Evolutionary conservation across 495 filamentous ascomycete species (phyloP).

Genomic region (Xylaria venustula): DNA sequence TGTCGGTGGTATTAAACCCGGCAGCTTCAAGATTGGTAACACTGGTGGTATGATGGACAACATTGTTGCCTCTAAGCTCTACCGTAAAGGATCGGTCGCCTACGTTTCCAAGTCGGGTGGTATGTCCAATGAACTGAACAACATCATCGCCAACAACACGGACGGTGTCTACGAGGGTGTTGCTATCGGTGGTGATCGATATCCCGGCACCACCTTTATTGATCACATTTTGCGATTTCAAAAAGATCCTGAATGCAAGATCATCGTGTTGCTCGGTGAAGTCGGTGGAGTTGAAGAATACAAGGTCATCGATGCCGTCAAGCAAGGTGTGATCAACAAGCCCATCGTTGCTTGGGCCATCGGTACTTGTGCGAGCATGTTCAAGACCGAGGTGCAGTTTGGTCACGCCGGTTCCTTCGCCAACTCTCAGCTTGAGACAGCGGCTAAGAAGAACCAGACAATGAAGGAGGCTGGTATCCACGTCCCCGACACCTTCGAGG

Average conservation of each 20-base stretch:
- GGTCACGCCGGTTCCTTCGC: slow-evolving; percentile 97
- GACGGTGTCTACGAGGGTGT: slow-evolving; percentile 99
- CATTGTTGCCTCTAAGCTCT: slow-evolving; percentile 99
- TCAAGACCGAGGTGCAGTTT: slow-evolving; percentile 99
- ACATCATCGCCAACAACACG: slow-evolving; percentile 92
- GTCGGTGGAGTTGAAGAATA: slow-evolving; percentile 99
- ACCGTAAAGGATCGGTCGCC: slow-evolving; percentile 96
- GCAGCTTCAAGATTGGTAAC: slow-evolving; percentile 99
- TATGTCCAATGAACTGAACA: slow-evolving; percentile 99
- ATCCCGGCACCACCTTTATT: slow-evolving; percentile 98
- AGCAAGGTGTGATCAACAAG: slow-evolving; percentile 91
- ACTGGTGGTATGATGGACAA: slow-evolving; percentile 99
- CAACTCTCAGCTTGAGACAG: slow-evolving; percentile 98
- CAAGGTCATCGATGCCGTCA: slow-evolving; percentile 97
- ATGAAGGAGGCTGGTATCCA: slow-evolving; percentile 94
- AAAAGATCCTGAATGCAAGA: slow-evolving; percentile 94
- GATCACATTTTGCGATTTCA: slow-evolving; percentile 96
- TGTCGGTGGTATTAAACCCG: slow-evolving; percentile 98
- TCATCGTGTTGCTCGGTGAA: slow-evolving; percentile 92
- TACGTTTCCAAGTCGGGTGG: slow-evolving; percentile 99
- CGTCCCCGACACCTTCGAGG: slow-evolving; percentile 96
- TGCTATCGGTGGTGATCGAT: slow-evolving; percentile 97
- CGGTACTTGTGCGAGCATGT: slow-evolving; percentile 98
- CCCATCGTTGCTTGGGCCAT: slow-evolving; percentile 99
- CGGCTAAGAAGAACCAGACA: slow-evolving; percentile 89